These are phyloP conservation scores for Stagonosporopsis vannaccii DNA, from an alignment of 2,329 filamentous ascomycete genomes.

Conservation along the genomic window DNA sequence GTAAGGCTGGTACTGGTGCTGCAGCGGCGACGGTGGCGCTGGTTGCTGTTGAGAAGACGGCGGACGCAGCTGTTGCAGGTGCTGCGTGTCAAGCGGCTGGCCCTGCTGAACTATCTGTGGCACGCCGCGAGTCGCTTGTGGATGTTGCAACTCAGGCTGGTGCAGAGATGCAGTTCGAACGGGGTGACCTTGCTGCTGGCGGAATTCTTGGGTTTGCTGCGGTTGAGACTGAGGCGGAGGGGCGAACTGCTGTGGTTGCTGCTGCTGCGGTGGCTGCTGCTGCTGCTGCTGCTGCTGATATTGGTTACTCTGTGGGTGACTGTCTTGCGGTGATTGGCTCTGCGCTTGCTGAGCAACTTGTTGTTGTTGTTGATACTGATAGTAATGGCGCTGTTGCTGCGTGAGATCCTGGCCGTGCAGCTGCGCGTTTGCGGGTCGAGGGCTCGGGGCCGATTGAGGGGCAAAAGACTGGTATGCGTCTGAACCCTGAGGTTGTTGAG, in stretches of 20 bases:
- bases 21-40: conserved; percentile 46
- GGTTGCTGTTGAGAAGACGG: conserved; percentile 46
- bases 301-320: conserved; percentile 33
- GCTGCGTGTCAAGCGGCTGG: conserved; percentile 38
- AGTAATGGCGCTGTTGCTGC: conserved; percentile 41
- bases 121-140: conserved; percentile 40
- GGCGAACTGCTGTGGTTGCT: conserved; percentile 30
- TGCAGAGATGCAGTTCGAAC: conserved; percentile 39
- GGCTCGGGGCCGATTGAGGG: conserved; percentile 41
- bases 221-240: conserved; percentile 39
- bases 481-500: conserved; percentile 30
- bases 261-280: no score
- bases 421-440: conserved; percentile 39
- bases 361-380: conserved; percentile 44
- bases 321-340: conserved; percentile 37
- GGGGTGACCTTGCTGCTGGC: conserved; percentile 34
- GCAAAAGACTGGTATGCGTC: conserved; percentile 45
- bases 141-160: conserved; percentile 42
- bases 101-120: conserved; percentile 41
- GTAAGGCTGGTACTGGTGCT: conserved; percentile 45
- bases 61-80: conserved; percentile 42
- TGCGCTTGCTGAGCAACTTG: conserved; percentile 33
- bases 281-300: conserved; percentile 27
- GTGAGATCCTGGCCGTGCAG: conserved; percentile 37
- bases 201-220: conserved; percentile 43